These are phyloP conservation scores for Chrysosporium keratinophilum DNA, from an alignment of 2,329 filamentous ascomycete genomes.

Conservation along the genomic window DNA sequence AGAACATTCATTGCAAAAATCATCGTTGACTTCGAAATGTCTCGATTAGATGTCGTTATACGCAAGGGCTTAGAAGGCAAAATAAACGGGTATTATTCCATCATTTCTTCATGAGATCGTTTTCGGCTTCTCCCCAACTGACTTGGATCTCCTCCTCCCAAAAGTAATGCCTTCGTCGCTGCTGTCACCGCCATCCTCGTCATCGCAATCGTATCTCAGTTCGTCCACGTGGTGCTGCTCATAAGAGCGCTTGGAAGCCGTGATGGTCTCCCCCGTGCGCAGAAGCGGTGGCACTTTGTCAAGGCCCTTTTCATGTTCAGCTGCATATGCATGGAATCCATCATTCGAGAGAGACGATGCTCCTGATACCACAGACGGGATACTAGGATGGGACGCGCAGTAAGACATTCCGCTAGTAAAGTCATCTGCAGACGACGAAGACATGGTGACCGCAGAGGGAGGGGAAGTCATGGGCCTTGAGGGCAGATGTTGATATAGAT, in stretches of 20 bases:
- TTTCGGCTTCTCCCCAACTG: background rate
- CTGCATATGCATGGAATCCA: slow-evolving; percentile 20
- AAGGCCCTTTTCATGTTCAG: slow-evolving; percentile 23
- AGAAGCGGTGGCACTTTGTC: slow-evolving; percentile 31
- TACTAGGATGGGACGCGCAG: slow-evolving; percentile 39
- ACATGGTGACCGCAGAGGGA: slow-evolving; percentile 38
- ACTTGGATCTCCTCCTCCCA: slow-evolving; percentile 20
- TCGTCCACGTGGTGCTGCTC: slow-evolving; percentile 29
- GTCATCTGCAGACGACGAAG: slow-evolving; percentile 38
- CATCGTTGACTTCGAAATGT: too few species aligned
- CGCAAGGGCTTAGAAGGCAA: too few species aligned
- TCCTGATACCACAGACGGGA: slow-evolving; percentile 37
- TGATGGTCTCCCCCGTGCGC: slow-evolving; percentile 36
- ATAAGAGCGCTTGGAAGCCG: slow-evolving; percentile 16
- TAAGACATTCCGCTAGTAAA: slow-evolving; percentile 39
- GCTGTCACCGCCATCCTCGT: slow-evolving; percentile 34
- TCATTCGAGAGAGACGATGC: slow-evolving; percentile 39
- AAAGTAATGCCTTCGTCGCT: slow-evolving; percentile 36
- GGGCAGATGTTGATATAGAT: background rate
- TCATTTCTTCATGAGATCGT: background rate
- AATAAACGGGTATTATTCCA: background rate
- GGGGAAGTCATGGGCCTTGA: slow-evolving; percentile 23
- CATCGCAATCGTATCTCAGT: slow-evolving; percentile 33
- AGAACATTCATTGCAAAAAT: too few species aligned
- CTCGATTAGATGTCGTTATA: too few species aligned